Conservation (phyloP, 495 filamentous ascomycete genomes). For the Penicillium cinerascens region DNA sequence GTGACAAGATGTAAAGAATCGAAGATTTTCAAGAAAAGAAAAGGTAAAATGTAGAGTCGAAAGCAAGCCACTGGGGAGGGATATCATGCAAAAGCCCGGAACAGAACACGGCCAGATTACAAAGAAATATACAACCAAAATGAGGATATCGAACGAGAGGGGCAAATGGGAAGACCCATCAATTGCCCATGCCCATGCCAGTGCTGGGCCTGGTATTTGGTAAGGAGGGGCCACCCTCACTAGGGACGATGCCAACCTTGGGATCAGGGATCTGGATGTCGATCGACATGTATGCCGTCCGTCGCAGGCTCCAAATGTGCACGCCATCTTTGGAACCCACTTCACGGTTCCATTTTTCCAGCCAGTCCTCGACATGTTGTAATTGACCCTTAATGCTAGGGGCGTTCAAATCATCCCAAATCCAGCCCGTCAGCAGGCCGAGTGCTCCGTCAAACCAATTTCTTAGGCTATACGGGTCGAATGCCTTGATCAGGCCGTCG, state of each 20-base stretch:
- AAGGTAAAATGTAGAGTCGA: conserved; percentile 2
- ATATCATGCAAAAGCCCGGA: conserved; percentile 28
- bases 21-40: neutral
- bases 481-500: conserved; percentile 62
- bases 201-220: conserved; percentile 41
- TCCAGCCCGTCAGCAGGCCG: conserved; percentile 80
- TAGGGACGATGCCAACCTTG: conserved; percentile 55
- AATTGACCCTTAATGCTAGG: conserved; percentile 67
- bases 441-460: conserved; percentile 74
- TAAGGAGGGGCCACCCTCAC: conserved; percentile 32
- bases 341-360: conserved; percentile 78
- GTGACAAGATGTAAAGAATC: neutral
- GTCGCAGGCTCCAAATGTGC: conserved; percentile 69
- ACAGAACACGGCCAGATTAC: conserved; percentile 17
- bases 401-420: conserved; percentile 87
- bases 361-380: conserved; percentile 63
- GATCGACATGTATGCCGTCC: conserved; percentile 84
- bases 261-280: conserved; percentile 86
- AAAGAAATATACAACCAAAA: conserved; percentile 19
- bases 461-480: conserved; percentile 65
- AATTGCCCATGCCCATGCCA: conserved; percentile 21
- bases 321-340: conserved; percentile 55
- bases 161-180: conserved; percentile 4
- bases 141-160: conserved; percentile 5
- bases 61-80: conserved; percentile 20